Base-by-base conservation (phyloP, 441 rosid species). In the Croton setiger region DNA sequence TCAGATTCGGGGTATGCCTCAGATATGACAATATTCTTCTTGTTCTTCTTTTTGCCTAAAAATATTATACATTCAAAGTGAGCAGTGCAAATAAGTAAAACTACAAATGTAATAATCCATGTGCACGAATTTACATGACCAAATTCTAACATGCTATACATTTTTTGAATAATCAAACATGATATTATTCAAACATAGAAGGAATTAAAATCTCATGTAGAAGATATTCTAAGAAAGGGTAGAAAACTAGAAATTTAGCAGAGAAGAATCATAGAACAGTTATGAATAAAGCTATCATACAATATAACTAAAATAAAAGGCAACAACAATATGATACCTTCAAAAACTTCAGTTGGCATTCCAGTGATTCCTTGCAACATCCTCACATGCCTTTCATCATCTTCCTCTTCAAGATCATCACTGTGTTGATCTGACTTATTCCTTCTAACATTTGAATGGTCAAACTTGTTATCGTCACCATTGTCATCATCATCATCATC, bases 1-100 rank as follows among this genome's bases (percentile, higher is more conserved):
- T 92, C 98, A 39, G 96, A 92, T 78, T 92, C 98, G 31, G 96
- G 96, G 80, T 90, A 88, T 11, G 85, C 83, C 82, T 85, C 98
- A 7, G 93, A 85, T 52, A 84, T 67, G 69, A 87, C 82, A 71
- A 69, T 76, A 60, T 80, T 68, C 68, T 76, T 86, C 60, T 79
- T 87, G 78, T 60, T 35, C 33, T 75, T 88, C 75, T 78, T 84
- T 77, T 79, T 86, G 20, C 87, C 99, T 92, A 71, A 41, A 66
- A 80, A 66, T 21, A 35, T 66, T 36, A 66, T 7, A 37, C 13
- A 54, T 23, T 53, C 52, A 7, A 72, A 20, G 64, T 52, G 53
- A 77, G 44, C 11, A 60, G 54, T 35, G 35, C 66, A 8, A 69
- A 33, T 45, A 66, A 47, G 23, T 60, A 48, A 69, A 23, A 64